Evolutionary conservation across 1,284 basidiomycete genomes (phyloP), one percentile per base, ranked within the genome.

Genomic region (Ustilago trichophora): DNA sequence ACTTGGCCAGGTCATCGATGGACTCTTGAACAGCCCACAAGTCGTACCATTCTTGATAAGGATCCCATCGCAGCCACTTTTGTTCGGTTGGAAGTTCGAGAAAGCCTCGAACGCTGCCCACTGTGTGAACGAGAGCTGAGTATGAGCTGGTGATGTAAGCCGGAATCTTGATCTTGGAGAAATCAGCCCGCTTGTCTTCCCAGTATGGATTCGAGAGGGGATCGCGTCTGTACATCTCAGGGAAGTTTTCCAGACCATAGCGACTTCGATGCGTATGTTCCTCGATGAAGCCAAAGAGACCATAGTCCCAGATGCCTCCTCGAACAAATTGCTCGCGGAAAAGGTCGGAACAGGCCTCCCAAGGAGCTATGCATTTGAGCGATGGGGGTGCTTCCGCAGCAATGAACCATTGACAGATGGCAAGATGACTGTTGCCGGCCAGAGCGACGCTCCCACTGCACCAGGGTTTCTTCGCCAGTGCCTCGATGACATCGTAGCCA

Each of bases 371-470:
- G 38, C 16, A 18, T 16, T 33, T 36, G 32, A 51, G 49, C 3
- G 21, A 29, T 13, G 49, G 49, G 15, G 49, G 31, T 3, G 9
- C 12, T 6, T 29, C 25, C 12, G 29, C 49, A 22, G 31, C 49
- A 19, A 51, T 51, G 32, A 42, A 51, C 31, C 33, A 51, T 18
- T 51, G 49, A 16, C n/a, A 35, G 18, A 52, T 52, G 25, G 50
- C 50, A 19, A 52, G 41, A n/a, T 52, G 50, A 11, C 16, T 21
- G 33, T 52, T 52, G 32, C 50, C 50, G 3, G 50, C 33, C 16
- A 36, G 8, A 11, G 12, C 50, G 13, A 52, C 26, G 15, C 19
- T 44, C 3, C 50, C 50, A 18, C 26, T 52, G 34, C 50, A 52
- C 50, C 50, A 52, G n/a, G 41, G 41, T 34, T 31, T 26, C 21